phyloP scores from a whole-genome alignment of 805 yeast genomes.

The Ogataea degrootiae region DNA sequence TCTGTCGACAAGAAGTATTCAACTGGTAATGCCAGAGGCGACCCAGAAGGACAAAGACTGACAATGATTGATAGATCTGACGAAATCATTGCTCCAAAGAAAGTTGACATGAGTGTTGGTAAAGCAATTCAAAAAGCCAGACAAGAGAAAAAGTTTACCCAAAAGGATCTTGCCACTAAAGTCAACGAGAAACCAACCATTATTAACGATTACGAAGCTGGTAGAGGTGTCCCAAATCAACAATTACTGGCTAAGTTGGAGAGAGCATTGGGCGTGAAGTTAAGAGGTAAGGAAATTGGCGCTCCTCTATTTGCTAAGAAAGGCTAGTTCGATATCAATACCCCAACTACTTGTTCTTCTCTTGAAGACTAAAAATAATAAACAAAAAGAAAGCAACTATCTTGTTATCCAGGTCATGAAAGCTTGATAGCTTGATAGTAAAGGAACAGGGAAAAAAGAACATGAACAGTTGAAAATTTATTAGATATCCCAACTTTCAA shows the following conservation, averaged over 20 bases:
- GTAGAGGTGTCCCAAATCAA: conserved; percentile 94
- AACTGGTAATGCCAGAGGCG: conserved; percentile 53
- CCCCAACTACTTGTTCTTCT: too few relatives aligned
- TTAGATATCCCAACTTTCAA: too few relatives aligned
- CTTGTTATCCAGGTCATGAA: too few relatives aligned
- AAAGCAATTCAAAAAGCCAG: conserved; percentile 82
- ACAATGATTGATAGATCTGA: conserved; percentile 91
- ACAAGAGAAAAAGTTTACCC: conserved; percentile 83
- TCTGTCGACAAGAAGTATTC: conserved; percentile 93
- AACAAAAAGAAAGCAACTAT: too few relatives aligned
- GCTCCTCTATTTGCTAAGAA: conserved; percentile 69
- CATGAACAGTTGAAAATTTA: too few relatives aligned
- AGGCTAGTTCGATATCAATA: too few relatives aligned
- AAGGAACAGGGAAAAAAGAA: too few relatives aligned
- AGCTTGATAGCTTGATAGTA: too few relatives aligned
- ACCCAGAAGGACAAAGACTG: conserved; percentile 91
- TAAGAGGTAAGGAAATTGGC: conserved; percentile 95
- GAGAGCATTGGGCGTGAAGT: conserved; percentile 88
- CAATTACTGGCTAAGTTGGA: conserved; percentile 89
- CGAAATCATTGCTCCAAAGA: conserved; percentile 89
- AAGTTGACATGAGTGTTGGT: conserved; percentile 80
- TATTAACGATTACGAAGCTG: conserved; percentile 94
- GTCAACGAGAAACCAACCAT: conserved; percentile 94
- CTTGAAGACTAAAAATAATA: too few relatives aligned
- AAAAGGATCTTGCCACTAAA: conserved; percentile 94